Evolutionary conservation across 1,284 basidiomycete species (phyloP).

Genomic region (Jaminaea rosea): DNA sequence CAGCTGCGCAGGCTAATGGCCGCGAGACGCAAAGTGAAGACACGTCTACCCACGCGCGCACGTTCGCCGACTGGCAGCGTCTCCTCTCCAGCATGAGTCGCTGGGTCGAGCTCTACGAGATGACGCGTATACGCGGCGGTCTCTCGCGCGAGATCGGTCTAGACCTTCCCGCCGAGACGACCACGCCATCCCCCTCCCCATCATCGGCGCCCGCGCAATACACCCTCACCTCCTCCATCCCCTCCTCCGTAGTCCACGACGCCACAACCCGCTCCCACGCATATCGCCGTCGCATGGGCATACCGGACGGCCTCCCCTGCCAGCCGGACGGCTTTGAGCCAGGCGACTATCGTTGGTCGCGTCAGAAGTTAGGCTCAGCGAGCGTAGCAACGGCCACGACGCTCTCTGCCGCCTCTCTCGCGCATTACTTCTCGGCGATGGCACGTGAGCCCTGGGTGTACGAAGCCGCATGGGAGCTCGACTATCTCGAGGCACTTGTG

Average conservation of each 20-base stretch:
- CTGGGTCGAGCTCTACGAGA: constrained; percentile 42
- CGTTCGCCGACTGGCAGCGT: constrained; percentile 35
- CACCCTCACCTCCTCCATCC: constrained; percentile 8
- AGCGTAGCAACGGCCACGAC: constrained; percentile 32
- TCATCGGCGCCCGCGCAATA: not conserved
- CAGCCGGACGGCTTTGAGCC: constrained; percentile 29
- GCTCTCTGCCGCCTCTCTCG: constrained; percentile 18
- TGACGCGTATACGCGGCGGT: constrained; percentile 20
- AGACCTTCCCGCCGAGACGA: not conserved
- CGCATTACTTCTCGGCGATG: constrained; percentile 29
- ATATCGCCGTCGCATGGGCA: constrained; percentile 29
- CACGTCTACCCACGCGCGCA: constrained; percentile 9
- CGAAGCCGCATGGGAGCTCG: constrained; percentile 41
- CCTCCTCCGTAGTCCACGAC: constrained; percentile 27
- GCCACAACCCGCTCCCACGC: constrained; percentile 19
- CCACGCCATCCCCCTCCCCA: not conserved
- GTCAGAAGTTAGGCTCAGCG: constrained; percentile 19
- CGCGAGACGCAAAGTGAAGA: constrained; percentile 25
- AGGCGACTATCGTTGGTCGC: constrained; percentile 38
- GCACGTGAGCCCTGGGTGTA: constrained; percentile 19
- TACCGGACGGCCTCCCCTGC: constrained; percentile 31
- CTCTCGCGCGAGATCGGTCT: constrained; percentile 30
- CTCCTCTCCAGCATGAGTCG: constrained; percentile 29
- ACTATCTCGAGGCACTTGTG: constrained; percentile 41
- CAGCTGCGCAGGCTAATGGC: constrained; percentile 3